Base-by-base conservation (phyloP, 441 rosid species). In the Hypseocharis bilobata region DNA sequence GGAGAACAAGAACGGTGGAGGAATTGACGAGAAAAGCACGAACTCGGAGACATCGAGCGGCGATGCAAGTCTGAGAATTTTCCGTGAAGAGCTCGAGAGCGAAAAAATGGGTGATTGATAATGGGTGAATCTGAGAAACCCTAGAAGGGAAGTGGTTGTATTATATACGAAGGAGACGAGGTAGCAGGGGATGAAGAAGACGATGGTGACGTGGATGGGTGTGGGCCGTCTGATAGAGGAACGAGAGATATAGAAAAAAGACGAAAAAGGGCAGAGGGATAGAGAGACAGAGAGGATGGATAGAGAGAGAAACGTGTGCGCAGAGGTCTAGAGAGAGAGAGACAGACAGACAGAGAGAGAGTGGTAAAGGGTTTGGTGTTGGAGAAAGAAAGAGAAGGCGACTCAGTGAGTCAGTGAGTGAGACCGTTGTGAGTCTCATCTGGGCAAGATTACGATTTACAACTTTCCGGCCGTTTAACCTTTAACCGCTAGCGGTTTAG, bases 191-290 rank as follows among this genome's bases (percentile, higher is more conserved):
- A 74, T 75, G 96, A 78, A 80, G 96, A 85, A 82, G 96, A 84
- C 92, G 96, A 80, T 68, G 88, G 69, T 81, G 91, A 88, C 92
- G 96, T 91, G 92, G 92, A 76, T 34, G 45, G 55, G 74, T 38
- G 71, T 52, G 85, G 78, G 74, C 89, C 91, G 89, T 87, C 77
- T 70, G 94, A 86, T 87, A 55, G 58, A 7, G 42, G 66, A 51
- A 67, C 49, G 63, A 63, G 71, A 27, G 28, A 17, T n/a, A 4
- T 22, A 63, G 14, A 23, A 51, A 86, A 91, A 86, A 74, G 96
- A 92, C 96, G 28, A 79, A 89, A 89, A 85, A 76, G 95, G 96
- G 81, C 77, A 64, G 13, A 51, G 64, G 69, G 74, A 73, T 69
- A 69, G 70, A 52, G 14, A 65, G 45, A 65, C 62, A 65, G 47